Evolutionary conservation across 345 rosid genomes (phyloP), one percentile per base, ranked within the genome.

Genomic region (Clausena lansium): DNA sequence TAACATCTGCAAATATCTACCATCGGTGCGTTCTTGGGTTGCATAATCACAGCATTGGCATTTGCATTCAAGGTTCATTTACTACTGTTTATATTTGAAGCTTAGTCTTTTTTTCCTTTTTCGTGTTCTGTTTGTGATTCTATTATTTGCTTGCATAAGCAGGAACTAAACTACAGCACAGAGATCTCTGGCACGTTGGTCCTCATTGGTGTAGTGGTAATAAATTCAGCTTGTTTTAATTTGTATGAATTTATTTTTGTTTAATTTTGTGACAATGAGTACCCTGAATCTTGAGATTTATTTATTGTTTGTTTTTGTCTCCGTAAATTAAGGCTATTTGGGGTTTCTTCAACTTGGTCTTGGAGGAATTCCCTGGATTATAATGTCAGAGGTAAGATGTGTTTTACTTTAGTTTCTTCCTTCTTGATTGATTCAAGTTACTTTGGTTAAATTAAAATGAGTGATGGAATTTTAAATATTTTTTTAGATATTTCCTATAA

Each of bases 281-380:
- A 2, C 10, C 61, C 13, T 5, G 25, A 57, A 32, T 7, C 68
- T n/a, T 64, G 55, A 9, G 28, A 69, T n/a, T 17, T 68, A 20
- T 25, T 24, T 7, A 11, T 54, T 58, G 17, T 45, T 11, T 80
- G 13, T 45, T 67, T 60, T 13, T 60, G 30, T 28, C 61, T 33
- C 57, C 24, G 33, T 35, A 38, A 77, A 82, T 71, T 86, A 88
- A 93, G 41, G 75, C 45, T 91, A 55, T 61, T 58, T 63, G 38
- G 91, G 88, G 9, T 83, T 88, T 77, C 85, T 80, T 76, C 86
- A 88, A 22, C 78, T 89, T 33, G 93, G 91, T 38, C 62, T 91
- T 78, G 95, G 95, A 76, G 93, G 88, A 22, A 76, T 91, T 38
- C 93, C 95, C 24, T 91, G 91, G 95, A 78, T 89, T 70, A 87